Evolutionary conservation across 2,329 filamentous ascomycete species (phyloP).

Genomic region (Nemania sp.): DNA sequence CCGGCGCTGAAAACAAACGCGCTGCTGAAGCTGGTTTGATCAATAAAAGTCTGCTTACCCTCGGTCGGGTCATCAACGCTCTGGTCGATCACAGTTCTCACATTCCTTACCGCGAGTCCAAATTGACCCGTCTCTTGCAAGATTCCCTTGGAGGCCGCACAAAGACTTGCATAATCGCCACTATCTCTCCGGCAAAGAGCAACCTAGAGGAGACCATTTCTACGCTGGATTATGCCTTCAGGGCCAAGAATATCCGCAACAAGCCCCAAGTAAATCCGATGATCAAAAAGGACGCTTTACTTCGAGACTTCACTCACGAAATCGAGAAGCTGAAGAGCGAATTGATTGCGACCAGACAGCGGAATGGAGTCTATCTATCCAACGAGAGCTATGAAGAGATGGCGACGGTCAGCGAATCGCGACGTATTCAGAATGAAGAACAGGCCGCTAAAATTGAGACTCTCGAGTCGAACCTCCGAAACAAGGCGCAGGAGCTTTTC

Average conservation of each 20-base stretch:
- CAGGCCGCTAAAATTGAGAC: slow-evolving; percentile 91
- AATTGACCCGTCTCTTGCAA: slow-evolving; percentile 91
- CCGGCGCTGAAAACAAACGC: slow-evolving; percentile 96
- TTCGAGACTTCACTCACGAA: slow-evolving; percentile 87
- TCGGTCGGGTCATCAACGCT: slow-evolving; percentile 96
- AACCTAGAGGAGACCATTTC: slow-evolving; percentile 98
- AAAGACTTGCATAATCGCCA: slow-evolving; percentile 98
- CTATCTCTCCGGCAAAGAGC: slow-evolving; percentile 89
- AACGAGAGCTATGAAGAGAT: slow-evolving; percentile 90
- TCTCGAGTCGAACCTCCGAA: slow-evolving; percentile 85
- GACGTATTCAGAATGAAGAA: slow-evolving; percentile 88
- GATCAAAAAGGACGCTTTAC: slow-evolving; percentile 88
- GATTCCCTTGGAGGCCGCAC: slow-evolving; percentile 94
- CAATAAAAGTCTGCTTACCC: slow-evolving; percentile 94
- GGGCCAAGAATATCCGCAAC: slow-evolving; percentile 97
- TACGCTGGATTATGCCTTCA: slow-evolving; percentile 95
- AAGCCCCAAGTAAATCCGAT: slow-evolving; percentile 94
- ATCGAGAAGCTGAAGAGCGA: slow-evolving; percentile 96
- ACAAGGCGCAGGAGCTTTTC: slow-evolving; percentile 93
- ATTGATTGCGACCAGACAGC: slow-evolving; percentile 86
- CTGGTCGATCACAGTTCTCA: slow-evolving; percentile 88
- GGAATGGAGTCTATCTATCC: slow-evolving; percentile 93
- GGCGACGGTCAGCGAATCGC: slow-evolving; percentile 87
- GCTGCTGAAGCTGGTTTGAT: slow-evolving; percentile 94
- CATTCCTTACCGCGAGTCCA: slow-evolving; percentile 92